Evolutionary conservation across 139 green algal genomes (phyloP).

Genomic region (Volvox reticuliferus): DNA sequence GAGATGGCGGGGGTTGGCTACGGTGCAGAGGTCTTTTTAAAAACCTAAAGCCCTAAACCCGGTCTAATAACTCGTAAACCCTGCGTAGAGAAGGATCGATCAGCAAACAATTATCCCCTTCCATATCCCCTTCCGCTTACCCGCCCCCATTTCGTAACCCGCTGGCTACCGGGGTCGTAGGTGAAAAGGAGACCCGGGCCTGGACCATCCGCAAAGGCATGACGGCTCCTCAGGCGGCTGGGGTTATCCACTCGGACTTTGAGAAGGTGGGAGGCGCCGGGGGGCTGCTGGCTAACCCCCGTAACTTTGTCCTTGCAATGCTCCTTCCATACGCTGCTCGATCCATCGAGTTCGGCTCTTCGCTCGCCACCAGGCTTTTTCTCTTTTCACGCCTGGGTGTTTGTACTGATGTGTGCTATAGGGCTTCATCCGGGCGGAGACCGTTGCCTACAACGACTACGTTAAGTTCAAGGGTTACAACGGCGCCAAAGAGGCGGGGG

Average conservation of each 20-base stretch:
- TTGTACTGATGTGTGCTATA: background rate
- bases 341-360: too few relatives aligned
- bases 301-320: too few relatives aligned
- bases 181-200: constrained; percentile 95
- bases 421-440: constrained; percentile 96
- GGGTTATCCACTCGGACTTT: constrained; percentile 97
- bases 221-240: constrained; percentile 92
- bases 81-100: background rate
- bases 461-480: constrained; percentile 64
- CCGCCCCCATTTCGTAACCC: background rate
- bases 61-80: too few relatives aligned
- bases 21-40: background rate
- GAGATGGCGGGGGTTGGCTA: background rate
- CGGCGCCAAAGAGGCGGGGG: constrained; percentile 82
- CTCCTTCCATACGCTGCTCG: too few relatives aligned
- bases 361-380: background rate
- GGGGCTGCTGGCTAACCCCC: too few relatives aligned
- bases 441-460: constrained; percentile 86
- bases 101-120: background rate
- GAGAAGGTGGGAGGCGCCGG: constrained; percentile 68
- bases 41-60: too few relatives aligned
- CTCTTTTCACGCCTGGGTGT: background rate
- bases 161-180: constrained; percentile 42
- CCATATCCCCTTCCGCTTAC: background rate
- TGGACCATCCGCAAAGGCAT: constrained; percentile 91